Evolutionary conservation across 2,329 filamentous ascomycete species (phyloP).

Genomic region (Didymella lethalis): DNA sequence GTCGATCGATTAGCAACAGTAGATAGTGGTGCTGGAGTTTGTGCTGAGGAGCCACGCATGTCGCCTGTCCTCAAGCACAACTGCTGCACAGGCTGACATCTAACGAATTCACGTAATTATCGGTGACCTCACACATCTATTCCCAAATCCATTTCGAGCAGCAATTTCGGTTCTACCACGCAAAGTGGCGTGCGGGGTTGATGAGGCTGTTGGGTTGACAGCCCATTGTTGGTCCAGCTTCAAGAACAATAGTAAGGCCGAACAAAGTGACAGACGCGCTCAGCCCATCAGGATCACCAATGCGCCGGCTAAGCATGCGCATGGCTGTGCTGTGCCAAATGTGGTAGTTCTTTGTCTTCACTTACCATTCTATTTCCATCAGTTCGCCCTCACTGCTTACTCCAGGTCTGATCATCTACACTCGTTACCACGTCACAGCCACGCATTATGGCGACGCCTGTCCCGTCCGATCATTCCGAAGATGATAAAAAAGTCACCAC

Average conservation of each 20-base stretch:
- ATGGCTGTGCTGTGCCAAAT: constrained; percentile 28
- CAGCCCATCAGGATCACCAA: constrained; percentile 12
- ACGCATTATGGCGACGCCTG: constrained; percentile 26
- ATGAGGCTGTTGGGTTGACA: neutral
- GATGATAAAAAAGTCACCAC: constrained; percentile 24
- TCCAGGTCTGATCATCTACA: constrained; percentile 7
- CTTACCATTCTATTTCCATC: constrained; percentile 9
- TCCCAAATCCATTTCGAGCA: neutral
- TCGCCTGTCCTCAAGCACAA: neutral
- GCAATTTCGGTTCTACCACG: neutral
- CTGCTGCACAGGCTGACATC: neutral
- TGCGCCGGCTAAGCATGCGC: constrained; percentile 4
- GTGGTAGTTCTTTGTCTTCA: constrained; percentile 27
- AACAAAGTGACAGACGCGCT: constrained; percentile 35
- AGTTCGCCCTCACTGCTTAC: constrained; percentile 7
- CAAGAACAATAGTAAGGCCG: constrained; percentile 47
- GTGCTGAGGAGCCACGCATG: neutral
- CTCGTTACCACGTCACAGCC: neutral
- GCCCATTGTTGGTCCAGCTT: constrained; percentile 11
- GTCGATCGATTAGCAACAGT: neutral
- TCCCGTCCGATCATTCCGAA: constrained; percentile 20
- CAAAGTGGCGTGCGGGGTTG: constrained; percentile 1
- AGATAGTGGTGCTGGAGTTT: constrained; percentile 1
- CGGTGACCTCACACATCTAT: neutral
- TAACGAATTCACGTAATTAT: constrained; percentile 15